Base-by-base conservation (phyloP, 345 rosid genomes). In the Linum tenue region DNA sequence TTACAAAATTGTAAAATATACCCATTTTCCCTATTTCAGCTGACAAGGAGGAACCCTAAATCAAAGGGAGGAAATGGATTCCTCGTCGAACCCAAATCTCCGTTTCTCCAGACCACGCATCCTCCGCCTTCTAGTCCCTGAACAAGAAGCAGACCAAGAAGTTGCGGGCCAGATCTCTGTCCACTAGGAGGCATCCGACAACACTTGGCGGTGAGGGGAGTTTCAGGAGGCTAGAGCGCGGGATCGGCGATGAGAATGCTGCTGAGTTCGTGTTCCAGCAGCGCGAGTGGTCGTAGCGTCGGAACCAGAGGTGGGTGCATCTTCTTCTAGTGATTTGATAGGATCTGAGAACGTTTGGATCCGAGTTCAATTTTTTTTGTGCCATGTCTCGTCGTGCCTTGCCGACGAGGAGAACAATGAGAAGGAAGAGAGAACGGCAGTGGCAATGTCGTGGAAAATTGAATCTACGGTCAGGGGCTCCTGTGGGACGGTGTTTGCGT, bases 71-170 rank as follows among this genome's bases (percentile, higher is more conserved):
- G 31, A 22, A 22, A 22, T 22, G 31, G 31, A 22, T 22, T 22
- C 31, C 31, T 22, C 31, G 31, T 22, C 31, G 31, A 22, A 22
- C 31, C 0, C 31, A 22, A 22, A 22, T 22, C 31, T 22, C 1
- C 31, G 31, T 22, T 22, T 22, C 31, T 22, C 31, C 31, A 22
- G 31, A 22, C 31, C 31, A 22, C 31, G 31, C 31, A 22, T 22
- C 31, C 31, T 22, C 31, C 31, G 31, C 31, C 31, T 22, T 22
- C 31, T 22, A 22, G 31, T 22, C 31, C 31, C 31, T 22, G 81
- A 88, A 97, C 11, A 92, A 91, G 83, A 92, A 89, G 71, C 95
- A 92, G 53, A 88, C 86, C 16, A 90, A 80, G 81, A 90, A 85
- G 78, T 74, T 86, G 59, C 69, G 86, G 66, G 76, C 87, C 15